These are phyloP conservation scores for Silene uniflora DNA, from an alignment of 148 eudicot genomes.

Conservation along the genomic window DNA sequence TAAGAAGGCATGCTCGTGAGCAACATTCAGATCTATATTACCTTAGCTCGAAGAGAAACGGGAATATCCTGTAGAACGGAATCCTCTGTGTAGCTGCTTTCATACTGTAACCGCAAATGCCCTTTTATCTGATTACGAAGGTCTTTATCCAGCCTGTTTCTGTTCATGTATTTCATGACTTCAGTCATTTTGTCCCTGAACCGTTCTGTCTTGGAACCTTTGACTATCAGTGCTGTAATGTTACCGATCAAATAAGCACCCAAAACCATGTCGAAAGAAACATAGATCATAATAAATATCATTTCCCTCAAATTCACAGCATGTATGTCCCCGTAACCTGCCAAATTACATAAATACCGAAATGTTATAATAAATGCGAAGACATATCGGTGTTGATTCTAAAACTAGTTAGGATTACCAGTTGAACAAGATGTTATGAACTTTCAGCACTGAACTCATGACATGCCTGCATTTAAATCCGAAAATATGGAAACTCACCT, in stretches of 20 bases:
- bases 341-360: conserved; percentile 10
- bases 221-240: conserved; percentile 69
- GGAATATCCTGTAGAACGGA: conserved; percentile 63
- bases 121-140: conserved; percentile 66
- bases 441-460: background rate
- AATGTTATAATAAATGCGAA: background rate
- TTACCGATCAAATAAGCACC: conserved; percentile 77
- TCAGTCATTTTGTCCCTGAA: conserved; percentile 71
- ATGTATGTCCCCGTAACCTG: conserved; percentile 82
- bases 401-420: background rate
- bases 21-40: conserved; percentile 14
- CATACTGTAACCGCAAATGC: conserved; percentile 60
- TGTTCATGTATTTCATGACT: conserved; percentile 59
- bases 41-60: conserved; percentile 71
- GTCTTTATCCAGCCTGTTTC: conserved; percentile 56
- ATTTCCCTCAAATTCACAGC: conserved; percentile 73
- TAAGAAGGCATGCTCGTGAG: background rate
- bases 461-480: background rate
- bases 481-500: conserved; percentile 44
- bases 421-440: no score
- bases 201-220: conserved; percentile 66
- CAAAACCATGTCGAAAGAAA: conserved; percentile 71
- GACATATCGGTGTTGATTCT: background rate
- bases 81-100: conserved; percentile 68
- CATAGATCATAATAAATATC: conserved; percentile 73